Evolutionary conservation across 2,329 filamentous ascomycete genomes (phyloP), one percentile per base, ranked within the genome.

Genomic region (Aspergillus arachidicola): DNA sequence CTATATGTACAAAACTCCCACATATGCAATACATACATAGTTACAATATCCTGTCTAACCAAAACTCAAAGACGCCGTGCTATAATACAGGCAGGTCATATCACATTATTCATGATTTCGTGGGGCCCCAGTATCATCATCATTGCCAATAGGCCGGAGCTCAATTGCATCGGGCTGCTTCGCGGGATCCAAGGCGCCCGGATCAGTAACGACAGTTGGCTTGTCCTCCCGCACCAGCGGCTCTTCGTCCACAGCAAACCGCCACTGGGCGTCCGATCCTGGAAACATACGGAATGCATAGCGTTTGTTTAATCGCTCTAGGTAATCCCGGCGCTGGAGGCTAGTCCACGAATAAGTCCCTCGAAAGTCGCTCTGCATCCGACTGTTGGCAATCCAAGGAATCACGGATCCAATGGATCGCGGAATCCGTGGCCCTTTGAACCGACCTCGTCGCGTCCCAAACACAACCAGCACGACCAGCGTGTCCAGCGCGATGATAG

Each of bases 241-340:
- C 45, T 76, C 74, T 60, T 76, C 72, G 16, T 76, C 74, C 0
- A 76, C 74, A 6, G 74, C 74, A 58, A 71, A 76, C 36, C 74
- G 69, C 71, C 68, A 75, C 23, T 71, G 70, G 12, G 67, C 68
- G 46, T 76, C 74, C 4, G 65, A 60, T 1, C 67, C 66, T 61
- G 71, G 59, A 46, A 76, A 76, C 71, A 70, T 70, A 34, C 75
- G 73, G 51, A 76, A 76, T 0, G 63, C 70, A 23, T 76, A 76
- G 1, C 73, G 71, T 58, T 76, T 76, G 63, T 73, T 59, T 43
- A 76, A 48, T 7, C 66, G 45, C 3, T 66, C 57, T 2, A 76
- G 65, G 26, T 76, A 70, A 19, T 64, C 64, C 45, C 72, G 72
- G 1, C 75, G 67, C 58, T 73, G 61, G 6, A 64, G 56, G 60